Conservation (phyloP, 2,329 filamentous ascomycete species). For the Aureobasidium subglaciale region DNA sequence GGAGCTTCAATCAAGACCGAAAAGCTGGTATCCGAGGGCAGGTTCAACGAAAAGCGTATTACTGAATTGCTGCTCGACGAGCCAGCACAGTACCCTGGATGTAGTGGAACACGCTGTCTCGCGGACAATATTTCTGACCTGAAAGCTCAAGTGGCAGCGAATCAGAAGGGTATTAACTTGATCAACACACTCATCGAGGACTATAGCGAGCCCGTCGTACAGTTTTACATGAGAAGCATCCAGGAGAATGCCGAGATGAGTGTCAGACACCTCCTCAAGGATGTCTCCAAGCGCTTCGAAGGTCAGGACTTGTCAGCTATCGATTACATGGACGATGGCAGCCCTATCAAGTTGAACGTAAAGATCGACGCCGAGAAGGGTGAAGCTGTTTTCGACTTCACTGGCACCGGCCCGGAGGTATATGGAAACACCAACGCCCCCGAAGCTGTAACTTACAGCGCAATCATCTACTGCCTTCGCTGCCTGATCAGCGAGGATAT, state of each 20-base stretch:
- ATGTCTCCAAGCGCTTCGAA: constrained; percentile 61
- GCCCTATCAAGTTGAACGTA: constrained; percentile 66
- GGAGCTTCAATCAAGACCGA: constrained; percentile 50
- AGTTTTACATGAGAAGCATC: constrained; percentile 78
- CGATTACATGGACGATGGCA: constrained; percentile 85
- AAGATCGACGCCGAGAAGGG: constrained; percentile 68
- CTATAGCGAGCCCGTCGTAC: constrained; percentile 68
- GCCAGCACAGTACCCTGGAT: constrained; percentile 67
- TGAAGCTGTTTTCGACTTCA: constrained; percentile 71
- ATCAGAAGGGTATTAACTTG: constrained; percentile 75
- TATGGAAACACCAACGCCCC: constrained; percentile 69
- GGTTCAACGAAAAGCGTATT: constrained; percentile 72
- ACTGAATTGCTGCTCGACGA: constrained; percentile 61
- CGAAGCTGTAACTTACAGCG: constrained; percentile 72
- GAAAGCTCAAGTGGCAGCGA: constrained; percentile 79
- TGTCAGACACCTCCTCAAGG: constrained; percentile 66
- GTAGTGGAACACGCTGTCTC: constrained; percentile 69
- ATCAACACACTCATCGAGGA: constrained; percentile 69
- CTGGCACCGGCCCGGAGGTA: constrained; percentile 70
- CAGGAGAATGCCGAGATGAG: constrained; percentile 72
- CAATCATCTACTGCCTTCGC: constrained; percentile 79
- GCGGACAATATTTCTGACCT: constrained; percentile 80
- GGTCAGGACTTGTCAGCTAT: constrained; percentile 64
- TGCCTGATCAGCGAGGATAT: constrained; percentile 75
- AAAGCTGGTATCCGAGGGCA: constrained; percentile 67